Percentiles rank a stretch among this genome's conserved stretches.
phyloP scores from a whole-genome alignment of 192 early-diverging fungal species.

The Entrophospora sp. region DNA sequence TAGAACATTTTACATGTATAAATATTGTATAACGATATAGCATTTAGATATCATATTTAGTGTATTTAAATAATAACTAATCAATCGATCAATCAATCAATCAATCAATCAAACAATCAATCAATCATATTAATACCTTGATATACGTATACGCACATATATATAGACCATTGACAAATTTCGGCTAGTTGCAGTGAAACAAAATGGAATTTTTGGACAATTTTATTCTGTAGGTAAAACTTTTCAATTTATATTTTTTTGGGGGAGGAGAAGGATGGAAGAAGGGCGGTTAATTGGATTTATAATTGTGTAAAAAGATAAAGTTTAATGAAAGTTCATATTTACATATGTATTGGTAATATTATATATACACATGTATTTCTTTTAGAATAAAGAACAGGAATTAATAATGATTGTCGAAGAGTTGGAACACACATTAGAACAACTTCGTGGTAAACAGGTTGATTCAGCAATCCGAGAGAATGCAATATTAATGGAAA shows the following conservation, averaged over 20 bases:
- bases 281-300: no score
- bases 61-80: not conserved
- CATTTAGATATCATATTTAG: not conserved
- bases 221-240: conserved; percentile 15
- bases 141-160: not conserved
- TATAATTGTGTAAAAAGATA: not conserved
- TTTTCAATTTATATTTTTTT: not conserved
- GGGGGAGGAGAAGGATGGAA: no score
- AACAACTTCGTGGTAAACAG: not conserved
- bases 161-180: conserved; percentile 11
- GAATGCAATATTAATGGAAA: conserved; percentile 2
- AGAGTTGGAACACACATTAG: conserved; percentile 5
- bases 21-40: no score
- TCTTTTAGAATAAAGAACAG: conserved; percentile 16
- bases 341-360: not conserved
- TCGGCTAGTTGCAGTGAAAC: conserved; percentile 5
- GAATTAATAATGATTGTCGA: conserved; percentile 9
- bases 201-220: conserved; percentile 8
- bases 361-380: not conserved
- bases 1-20: no score
- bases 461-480: conserved; percentile 14
- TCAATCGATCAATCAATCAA: not conserved
- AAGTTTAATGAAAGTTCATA: not conserved
- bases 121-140: not conserved
- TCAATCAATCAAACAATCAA: no score